Evolutionary conservation across 768 basidiomycete genomes (phyloP), one percentile per base, ranked within the genome.

Genomic region (Lyophyllum atratum): DNA sequence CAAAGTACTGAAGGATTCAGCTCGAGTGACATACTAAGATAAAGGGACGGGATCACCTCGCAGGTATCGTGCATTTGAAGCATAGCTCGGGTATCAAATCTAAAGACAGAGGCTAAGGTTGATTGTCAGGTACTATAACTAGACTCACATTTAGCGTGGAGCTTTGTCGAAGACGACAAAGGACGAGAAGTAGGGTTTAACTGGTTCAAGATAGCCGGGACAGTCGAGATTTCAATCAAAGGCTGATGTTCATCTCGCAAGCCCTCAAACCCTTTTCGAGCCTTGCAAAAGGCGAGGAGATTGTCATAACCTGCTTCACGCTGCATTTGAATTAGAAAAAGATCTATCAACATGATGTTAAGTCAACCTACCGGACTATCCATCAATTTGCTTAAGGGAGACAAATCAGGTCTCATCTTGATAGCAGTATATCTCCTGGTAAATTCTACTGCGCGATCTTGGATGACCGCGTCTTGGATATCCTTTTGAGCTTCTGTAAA

Each of bases 11-110:
- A 8, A 21, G 47, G 43, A 52, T 21, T 25, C 33, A 29, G 34
- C 39, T 51, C 50, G 8, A 43, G 55, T 34, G 29, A 26, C n/a
- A 52, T 34, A 54, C 29, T 55, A 49, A 1, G 15, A 10, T 14
- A 28, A 26, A 12, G 55, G 25, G 11, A 34, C 49, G 56, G 42
- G 66, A 68, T 61, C 60, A 89, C 92, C 86, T 90, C 24, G 87
- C 87, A 33, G 90, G 85, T 57, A 92, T 75, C 10, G 85, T 87
- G 65, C 82, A 85, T 64, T 84, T 89, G 42, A 79, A 80, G 65
- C 87, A 90, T 15, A 93, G 74, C 68, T 93, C 92, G n/a, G 92
- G 92, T 63, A 93, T 91, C 39, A 93, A 76, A 68, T 89, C 92
- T 93, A 15, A 22, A 21, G 34, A 15, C 22, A 19, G 22, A 15